Conservation (phyloP, 2,329 filamentous ascomycete genomes). For the Cryphonectria radicalis region DNA sequence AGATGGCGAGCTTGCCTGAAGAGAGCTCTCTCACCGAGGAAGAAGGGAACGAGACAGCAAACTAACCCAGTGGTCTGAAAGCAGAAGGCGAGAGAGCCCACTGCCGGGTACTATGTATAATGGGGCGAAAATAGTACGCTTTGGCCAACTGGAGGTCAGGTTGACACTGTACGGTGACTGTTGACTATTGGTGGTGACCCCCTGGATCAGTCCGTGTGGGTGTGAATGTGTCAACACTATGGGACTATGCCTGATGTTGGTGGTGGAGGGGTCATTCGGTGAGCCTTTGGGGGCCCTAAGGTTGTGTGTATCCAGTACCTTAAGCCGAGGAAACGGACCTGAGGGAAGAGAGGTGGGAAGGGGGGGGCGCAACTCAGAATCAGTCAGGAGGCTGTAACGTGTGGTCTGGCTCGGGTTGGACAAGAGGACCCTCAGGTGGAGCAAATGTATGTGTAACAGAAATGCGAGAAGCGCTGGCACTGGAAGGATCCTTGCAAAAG, state of each 20-base stretch:
- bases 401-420: constrained; percentile 8
- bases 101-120: constrained; percentile 4
- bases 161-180: constrained; percentile 1
- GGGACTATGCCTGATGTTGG: not conserved
- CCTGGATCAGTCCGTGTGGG: not conserved
- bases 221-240: not conserved
- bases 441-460: constrained; percentile 21
- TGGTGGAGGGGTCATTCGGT: constrained; percentile 6
- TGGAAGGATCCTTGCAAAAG: constrained; percentile 1
- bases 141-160: not conserved
- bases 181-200: not conserved
- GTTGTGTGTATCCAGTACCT: not conserved
- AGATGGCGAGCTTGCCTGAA: not conserved
- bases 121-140: not conserved
- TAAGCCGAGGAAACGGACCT: not conserved
- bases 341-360: not conserved
- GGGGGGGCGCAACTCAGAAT: constrained; percentile 7
- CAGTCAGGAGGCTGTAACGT: constrained; percentile 12
- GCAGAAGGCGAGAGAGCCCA: not conserved
- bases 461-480: not conserved
- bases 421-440: constrained; percentile 2
- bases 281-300: not conserved
- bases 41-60: constrained; percentile 11
- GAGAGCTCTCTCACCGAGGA: not conserved
- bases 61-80: constrained; percentile 9